Evolutionary conservation across 2,329 filamentous ascomycete genomes (phyloP).

Genomic region (Aspergillus intermedius): DNA sequence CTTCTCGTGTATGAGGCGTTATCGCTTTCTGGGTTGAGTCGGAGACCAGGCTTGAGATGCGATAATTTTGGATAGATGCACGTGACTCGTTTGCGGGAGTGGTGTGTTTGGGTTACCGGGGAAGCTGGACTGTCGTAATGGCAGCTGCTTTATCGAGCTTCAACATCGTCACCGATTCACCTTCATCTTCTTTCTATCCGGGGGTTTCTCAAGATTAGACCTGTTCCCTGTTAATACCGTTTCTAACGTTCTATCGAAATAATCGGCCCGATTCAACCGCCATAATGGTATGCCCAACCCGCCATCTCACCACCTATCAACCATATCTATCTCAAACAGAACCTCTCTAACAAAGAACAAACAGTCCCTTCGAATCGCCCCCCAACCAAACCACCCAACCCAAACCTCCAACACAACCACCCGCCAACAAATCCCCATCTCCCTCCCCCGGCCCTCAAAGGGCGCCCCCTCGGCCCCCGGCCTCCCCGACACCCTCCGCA

Average conservation of each 20-base stretch:
- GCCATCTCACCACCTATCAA: slow-evolving; percentile 2
- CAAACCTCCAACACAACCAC: slow-evolving; percentile 59
- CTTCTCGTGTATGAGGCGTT: neutral
- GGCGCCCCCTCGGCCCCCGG: slow-evolving; percentile 86
- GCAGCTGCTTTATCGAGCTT: slow-evolving; percentile 11
- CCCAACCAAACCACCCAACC: slow-evolving; percentile 59
- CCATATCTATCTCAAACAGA: neutral
- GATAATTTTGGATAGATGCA: slow-evolving; percentile 9
- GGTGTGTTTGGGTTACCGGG: slow-evolving; percentile 21
- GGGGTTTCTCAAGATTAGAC: neutral
- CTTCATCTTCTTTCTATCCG: slow-evolving; percentile 4
- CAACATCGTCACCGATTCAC: slow-evolving; percentile 11
- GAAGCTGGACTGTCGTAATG: slow-evolving; percentile 31
- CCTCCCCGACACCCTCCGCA: slow-evolving; percentile 86
- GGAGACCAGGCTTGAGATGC: neutral
- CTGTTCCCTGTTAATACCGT: neutral
- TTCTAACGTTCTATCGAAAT: neutral
- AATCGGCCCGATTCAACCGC: slow-evolving; percentile 2
- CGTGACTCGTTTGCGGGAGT: slow-evolving; percentile 22
- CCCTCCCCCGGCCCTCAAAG: slow-evolving; percentile 50
- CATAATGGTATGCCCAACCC: slow-evolving; percentile 23
- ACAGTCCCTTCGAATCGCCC: slow-evolving; percentile 85
- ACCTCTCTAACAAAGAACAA: slow-evolving; percentile 11
- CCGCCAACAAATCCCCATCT: slow-evolving; percentile 42
- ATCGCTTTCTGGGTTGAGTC: neutral